Conservation (phyloP, 2,329 filamentous ascomycete genomes). For the Trichoderma afroharzianum region DNA sequence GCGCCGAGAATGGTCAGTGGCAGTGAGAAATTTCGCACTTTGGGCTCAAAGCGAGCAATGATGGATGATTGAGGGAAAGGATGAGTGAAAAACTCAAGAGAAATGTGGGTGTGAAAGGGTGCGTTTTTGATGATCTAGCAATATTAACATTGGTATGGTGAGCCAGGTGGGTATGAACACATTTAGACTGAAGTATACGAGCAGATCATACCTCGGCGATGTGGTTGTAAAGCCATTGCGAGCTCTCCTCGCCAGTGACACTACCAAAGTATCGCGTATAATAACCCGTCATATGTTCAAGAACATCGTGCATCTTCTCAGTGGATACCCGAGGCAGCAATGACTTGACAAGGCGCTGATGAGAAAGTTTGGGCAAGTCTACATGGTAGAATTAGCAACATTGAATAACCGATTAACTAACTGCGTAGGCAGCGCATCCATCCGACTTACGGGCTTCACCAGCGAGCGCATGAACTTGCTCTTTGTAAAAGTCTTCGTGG, state of each 20-base stretch:
- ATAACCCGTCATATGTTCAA: conserved; percentile 59
- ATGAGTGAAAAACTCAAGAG: conserved; percentile 53
- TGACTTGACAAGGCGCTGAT: conserved; percentile 54
- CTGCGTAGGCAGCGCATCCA: rapidly evolving
- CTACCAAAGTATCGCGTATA: conserved; percentile 54
- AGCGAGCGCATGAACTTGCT: conserved; percentile 23
- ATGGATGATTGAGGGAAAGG: conserved; percentile 68
- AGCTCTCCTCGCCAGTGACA: conserved; percentile 13
- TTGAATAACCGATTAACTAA: neutral
- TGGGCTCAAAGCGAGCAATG: conserved; percentile 60
- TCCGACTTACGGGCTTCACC: conserved; percentile 31
- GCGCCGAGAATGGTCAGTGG: conserved; percentile 50
- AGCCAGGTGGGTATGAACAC: conserved; percentile 49
- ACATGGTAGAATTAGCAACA: neutral
- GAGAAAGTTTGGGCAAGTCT: conserved; percentile 36
- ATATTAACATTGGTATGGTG: neutral
- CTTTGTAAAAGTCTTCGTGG: conserved; percentile 46
- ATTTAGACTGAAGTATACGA: conserved; percentile 26
- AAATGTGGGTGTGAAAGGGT: conserved; percentile 30
- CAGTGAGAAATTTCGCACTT: conserved; percentile 30
- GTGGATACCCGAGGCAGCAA: conserved; percentile 58
- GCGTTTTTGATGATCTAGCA: conserved; percentile 31
- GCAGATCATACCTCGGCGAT: conserved; percentile 26
- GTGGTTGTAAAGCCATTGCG: conserved; percentile 12
- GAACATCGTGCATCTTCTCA: conserved; percentile 60